Percentiles rank a stretch among this genome's conserved stretches.
Evolutionary conservation across 805 yeast genomes (phyloP).

Genomic region (Yamadazyma endophytica): DNA sequence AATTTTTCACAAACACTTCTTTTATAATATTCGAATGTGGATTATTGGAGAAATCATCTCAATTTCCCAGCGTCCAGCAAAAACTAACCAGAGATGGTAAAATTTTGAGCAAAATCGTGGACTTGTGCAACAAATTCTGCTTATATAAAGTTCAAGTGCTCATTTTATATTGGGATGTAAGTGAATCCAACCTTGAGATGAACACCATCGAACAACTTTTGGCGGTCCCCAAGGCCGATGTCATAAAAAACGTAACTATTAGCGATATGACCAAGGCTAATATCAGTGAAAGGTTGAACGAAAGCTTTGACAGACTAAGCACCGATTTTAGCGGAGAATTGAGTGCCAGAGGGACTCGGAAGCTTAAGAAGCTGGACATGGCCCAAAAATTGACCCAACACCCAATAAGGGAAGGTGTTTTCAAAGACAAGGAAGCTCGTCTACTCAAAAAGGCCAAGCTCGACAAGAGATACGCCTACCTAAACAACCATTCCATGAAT

Average conservation of each 20-base stretch:
- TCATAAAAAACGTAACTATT: constrained; percentile 18
- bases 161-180: constrained; percentile 40
- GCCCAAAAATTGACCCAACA: not conserved
- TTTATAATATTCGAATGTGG: constrained; percentile 55
- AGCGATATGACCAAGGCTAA: constrained; percentile 31
- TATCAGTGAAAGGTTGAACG: constrained; percentile 21
- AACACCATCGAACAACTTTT: constrained; percentile 15
- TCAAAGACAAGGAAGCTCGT: constrained; percentile 20
- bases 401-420: constrained; percentile 9
- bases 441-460: constrained; percentile 24
- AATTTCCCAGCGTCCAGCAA: constrained; percentile 13
- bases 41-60: constrained; percentile 14
- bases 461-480: constrained; percentile 26
- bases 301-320: constrained; percentile 19
- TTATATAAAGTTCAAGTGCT: constrained; percentile 36
- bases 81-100: constrained; percentile 36
- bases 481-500: constrained; percentile 22
- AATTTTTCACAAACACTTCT: constrained; percentile 35
- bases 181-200: constrained; percentile 12
- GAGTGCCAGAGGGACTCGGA: constrained; percentile 24
- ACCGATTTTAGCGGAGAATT: constrained; percentile 23
- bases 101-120: constrained; percentile 30
- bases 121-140: constrained; percentile 31
- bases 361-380: constrained; percentile 10
- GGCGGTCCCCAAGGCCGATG: constrained; percentile 9